Evolutionary conservation across 2,329 filamentous ascomycete species (phyloP), one percentile per base, ranked within the genome.

Genomic region (Cryphonectria nitschkei): DNA sequence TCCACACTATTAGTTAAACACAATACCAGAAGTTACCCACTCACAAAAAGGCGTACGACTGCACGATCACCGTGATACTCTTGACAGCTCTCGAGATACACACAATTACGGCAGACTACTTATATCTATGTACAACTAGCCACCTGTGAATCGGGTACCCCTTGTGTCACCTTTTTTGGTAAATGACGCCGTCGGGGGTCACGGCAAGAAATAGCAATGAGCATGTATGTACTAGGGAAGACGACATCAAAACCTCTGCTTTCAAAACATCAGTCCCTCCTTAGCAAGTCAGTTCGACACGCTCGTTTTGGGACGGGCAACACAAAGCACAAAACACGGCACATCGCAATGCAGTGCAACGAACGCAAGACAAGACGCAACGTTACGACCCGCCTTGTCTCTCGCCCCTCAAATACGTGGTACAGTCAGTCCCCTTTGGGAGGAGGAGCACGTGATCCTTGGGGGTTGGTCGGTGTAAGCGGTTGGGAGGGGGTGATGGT

Each of bases 11-110:
- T 82, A 81, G 73, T 78, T 75, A 68, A 67, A 74, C 80, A 78
- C 74, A 87, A 89, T 89, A 89, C 86, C 87, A 89, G 87, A 89
- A 87, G 85, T 88, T 89, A 89, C 87, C 87, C 87, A 87, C 87
- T 88, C 84, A 86, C 75, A 86, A 75, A 74, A 65, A 54, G 37
- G 41, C 3, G 41, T 37, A 11, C 13, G 4, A 11, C n/a, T 29
- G 37, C n/a, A 64, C 6, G 3, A 16, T 46, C 14, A 26, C 26
- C 16, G 61, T 64, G 61, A 62, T 41, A 34, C 16, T 13, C 4
- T 11, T 3, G 16, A 34, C 9, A 29, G 26, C 54, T 58, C 54
- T 58, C 7, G 6, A 34, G 34, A 34, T 34, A 34, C 26, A 26
- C 26, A 26, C 26, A 26, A 26, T 26, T 26, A 26, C 26, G 26